Evolutionary conservation across 2,329 filamentous ascomycete genomes (phyloP).

Genomic region (Phaeomoniella chlamydospora): DNA sequence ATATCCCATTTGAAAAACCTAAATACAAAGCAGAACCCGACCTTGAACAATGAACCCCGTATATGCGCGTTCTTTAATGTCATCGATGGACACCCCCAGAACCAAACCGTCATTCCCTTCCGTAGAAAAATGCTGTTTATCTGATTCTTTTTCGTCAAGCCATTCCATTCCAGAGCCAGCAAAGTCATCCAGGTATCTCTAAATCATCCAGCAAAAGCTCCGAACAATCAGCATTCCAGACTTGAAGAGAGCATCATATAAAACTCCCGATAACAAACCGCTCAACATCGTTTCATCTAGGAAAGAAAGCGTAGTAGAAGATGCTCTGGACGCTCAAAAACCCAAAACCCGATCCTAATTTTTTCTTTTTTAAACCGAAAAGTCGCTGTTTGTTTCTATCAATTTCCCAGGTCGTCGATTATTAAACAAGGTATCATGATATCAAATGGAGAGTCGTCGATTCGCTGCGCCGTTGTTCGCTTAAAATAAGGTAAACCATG

Average conservation of each 20-base stretch:
- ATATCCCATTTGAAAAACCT: background rate
- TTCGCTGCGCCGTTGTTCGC: background rate
- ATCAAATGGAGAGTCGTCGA: background rate
- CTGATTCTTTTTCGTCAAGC: background rate
- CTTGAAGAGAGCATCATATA: background rate
- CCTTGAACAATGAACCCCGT: background rate
- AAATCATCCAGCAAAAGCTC: background rate
- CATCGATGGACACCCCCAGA: background rate
- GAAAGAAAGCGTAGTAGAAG: too few species aligned
- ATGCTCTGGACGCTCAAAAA: background rate
- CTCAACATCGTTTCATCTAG: background rate
- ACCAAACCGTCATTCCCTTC: background rate
- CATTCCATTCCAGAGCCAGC: background rate
- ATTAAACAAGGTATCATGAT: background rate
- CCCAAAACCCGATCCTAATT: background rate
- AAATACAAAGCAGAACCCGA: background rate
- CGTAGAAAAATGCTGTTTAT: background rate
- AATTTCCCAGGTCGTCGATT: background rate
- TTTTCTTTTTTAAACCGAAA: background rate
- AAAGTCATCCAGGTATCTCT: background rate
- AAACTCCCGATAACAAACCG: background rate
- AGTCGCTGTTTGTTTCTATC: background rate
- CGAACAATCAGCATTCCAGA: background rate
- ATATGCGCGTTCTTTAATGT: background rate
- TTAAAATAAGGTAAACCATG: background rate